A percentile compares a stretch with the other conserved stretches of the same genome.
phyloP scores from a whole-genome alignment of 225 moss, liverwort and hornwort species.

The Pleurozium schreberi region DNA sequence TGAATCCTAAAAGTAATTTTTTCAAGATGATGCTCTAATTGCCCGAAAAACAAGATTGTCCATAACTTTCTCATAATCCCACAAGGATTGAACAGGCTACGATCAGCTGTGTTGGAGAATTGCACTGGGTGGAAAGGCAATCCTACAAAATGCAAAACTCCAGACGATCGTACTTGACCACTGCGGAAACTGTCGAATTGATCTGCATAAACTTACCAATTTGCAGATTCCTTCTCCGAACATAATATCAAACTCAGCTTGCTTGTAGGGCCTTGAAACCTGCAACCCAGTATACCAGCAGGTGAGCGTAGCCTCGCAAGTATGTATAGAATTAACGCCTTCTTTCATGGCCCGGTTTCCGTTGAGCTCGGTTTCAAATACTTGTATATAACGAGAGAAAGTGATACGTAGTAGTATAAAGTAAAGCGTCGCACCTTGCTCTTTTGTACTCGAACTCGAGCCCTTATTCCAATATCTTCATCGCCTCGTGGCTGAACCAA shows the following conservation, averaged over 20 bases:
- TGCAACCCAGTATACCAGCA: slow-evolving; percentile 1
- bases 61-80: too few species aligned
- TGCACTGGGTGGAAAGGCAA: not conserved
- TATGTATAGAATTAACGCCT: not conserved
- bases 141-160: not conserved
- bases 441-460: slow-evolving; percentile 76
- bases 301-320: not conserved
- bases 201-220: slow-evolving; percentile 15
- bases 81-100: not conserved
- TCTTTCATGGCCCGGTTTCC: not conserved
- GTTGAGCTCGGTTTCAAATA: not conserved
- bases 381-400: not conserved
- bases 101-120: not conserved
- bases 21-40: too few species aligned
- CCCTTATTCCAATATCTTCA: slow-evolving; percentile 77
- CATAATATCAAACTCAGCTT: slow-evolving; percentile 95
- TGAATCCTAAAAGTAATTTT: too few species aligned
- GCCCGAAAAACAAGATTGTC: too few species aligned
- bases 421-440: slow-evolving; percentile 53
- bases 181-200: not conserved
- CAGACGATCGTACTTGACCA: not conserved
- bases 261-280: slow-evolving; percentile 92
- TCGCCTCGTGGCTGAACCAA: slow-evolving; percentile 70
- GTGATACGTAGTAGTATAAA: not conserved
- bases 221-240: slow-evolving; percentile 92